Evolutionary conservation across 306 rosid species (phyloP).

Genomic region (Hylodesmum podocarpum): DNA sequence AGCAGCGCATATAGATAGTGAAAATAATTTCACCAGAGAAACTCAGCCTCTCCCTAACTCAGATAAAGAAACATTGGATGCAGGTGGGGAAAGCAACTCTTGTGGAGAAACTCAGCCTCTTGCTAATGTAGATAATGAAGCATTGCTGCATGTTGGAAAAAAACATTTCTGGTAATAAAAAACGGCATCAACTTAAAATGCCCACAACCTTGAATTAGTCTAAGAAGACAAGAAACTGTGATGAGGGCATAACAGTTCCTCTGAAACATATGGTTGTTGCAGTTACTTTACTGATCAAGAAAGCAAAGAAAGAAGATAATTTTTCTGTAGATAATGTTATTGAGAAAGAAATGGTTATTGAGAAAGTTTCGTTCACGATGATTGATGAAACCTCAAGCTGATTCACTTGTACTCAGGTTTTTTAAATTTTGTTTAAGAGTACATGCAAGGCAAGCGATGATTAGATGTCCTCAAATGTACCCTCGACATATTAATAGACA

Average conservation of each 20-base stretch:
- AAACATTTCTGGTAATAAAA: constrained; percentile 24
- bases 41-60: not conserved
- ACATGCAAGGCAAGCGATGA: not conserved
- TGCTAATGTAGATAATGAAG: constrained; percentile 12
- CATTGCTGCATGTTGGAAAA: constrained; percentile 26
- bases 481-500: not conserved
- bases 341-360: constrained; percentile 52
- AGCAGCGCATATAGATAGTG: constrained; percentile 20
- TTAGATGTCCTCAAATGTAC: not conserved
- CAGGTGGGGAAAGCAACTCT: constrained; percentile 21
- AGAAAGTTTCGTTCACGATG: constrained; percentile 45
- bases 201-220: constrained; percentile 26
- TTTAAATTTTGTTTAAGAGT: not conserved
- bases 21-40: constrained; percentile 13
- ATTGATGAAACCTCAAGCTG: not conserved
- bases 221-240: constrained; percentile 35
- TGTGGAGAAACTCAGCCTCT: constrained; percentile 24
- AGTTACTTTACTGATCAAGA: constrained; percentile 43
- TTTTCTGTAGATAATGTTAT: constrained; percentile 41
- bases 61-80: constrained; percentile 7
- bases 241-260: constrained; percentile 28
- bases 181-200: constrained; percentile 28
- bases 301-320: constrained; percentile 48
- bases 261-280: constrained; percentile 37
- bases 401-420: constrained; percentile 5